Evolutionary conservation across 805 yeast species (phyloP), one percentile per base, ranked within the genome.

Genomic region (Metschnikowia amazonensis): DNA sequence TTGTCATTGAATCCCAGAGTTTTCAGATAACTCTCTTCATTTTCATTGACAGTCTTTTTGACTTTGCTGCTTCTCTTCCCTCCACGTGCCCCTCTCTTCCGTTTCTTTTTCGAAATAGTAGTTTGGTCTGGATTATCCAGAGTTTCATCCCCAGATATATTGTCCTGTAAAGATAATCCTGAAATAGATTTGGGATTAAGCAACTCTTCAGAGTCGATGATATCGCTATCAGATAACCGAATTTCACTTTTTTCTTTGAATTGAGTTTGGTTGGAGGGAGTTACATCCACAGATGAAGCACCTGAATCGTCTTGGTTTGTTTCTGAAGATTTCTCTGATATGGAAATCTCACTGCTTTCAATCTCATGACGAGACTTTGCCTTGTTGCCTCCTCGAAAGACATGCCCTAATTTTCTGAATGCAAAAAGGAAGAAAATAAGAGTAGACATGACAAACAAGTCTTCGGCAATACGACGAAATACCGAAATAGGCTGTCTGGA

Each of bases 31-130:
- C 49, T 40, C 14, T 48, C 55, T 36, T 64, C 63, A 51, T 64
- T 67, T 51, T 72, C 79, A 38, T 76, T 49, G 8, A 21, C 14
- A 3, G 35, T 65, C 57, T 61, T 64, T 36, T 57, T 52, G 27
- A 53, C 47, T 31, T 53, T 52, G 3, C 69, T 70, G 7, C 70
- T 66, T 39, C 84, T 77, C 54, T 81, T 81, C 0, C 96, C 95
- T 11, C 96, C 96, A 48, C 97, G 72, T 8, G 84, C 74, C 4
- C 97, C 97, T 58, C 97, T 76, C 59, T 87, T 89, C 23, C 96
- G 73, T 57, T 77, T 83, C 63, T 80, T 82, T 44, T 72, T 66
- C 1, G 65, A 60, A 11, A 47, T 38, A 0, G 46, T 33, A 2
- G 54, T 58, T 24, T 27, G 47, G 11, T 51, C 52, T 21, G 39